Evolutionary conservation across 371 early-diverging fungal species (phyloP).

Genomic region (Dichotomocladium elegans): DNA sequence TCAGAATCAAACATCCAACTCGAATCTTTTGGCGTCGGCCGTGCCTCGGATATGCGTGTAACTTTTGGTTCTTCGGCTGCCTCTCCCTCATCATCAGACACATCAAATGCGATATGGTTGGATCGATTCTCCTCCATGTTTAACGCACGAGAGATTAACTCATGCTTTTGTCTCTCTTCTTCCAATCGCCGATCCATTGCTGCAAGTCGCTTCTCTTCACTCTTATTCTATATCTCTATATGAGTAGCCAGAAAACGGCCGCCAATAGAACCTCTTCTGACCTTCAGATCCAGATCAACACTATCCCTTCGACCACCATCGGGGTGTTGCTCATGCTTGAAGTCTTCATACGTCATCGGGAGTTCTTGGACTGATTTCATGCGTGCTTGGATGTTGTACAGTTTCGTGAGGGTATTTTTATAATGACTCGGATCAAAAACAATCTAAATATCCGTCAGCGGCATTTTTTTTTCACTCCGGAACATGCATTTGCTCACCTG

Average conservation of each 20-base stretch:
- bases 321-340: conserved; percentile 3
- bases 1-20: conserved; percentile 59
- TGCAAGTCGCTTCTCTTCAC: conserved; percentile 27
- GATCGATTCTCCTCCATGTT: conserved; percentile 4
- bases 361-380: conserved; percentile 42
- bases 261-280: too few relatives aligned
- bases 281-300: too few relatives aligned
- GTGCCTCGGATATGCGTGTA: conserved; percentile 9
- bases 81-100: conserved; percentile 20
- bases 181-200: conserved; percentile 27
- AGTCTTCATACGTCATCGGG: conserved; percentile 38
- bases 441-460: conserved; percentile 26
- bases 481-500: conserved; percentile 13
- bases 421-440: conserved; percentile 72
- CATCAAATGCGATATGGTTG: conserved; percentile 25
- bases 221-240: too few relatives aligned
- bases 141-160: conserved; percentile 17
- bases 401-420: conserved; percentile 65
- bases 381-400: conserved; percentile 47
- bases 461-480: background rate
- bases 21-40: conserved; percentile 24
- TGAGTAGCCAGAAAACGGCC: too few relatives aligned
- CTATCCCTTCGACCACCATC: too few relatives aligned
- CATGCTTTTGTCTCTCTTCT: conserved; percentile 22
- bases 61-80: conserved; percentile 13